phyloP scores from a whole-genome alignment of 306 rosid genomes.

The Quillaja saponaria region DNA sequence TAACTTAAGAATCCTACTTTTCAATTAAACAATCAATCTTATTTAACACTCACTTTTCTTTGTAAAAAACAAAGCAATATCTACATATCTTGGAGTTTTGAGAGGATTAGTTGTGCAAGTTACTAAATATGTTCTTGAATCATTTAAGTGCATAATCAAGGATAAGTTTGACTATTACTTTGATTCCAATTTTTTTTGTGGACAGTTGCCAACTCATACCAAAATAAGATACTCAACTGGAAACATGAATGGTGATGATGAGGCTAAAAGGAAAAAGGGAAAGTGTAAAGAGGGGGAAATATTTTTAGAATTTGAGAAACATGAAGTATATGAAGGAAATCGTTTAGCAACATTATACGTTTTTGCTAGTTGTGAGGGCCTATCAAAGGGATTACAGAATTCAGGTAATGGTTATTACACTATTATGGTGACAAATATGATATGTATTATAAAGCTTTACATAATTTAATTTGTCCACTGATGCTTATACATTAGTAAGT shows the following conservation, averaged over 20 bases:
- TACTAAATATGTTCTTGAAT: not conserved
- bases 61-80: too few species aligned
- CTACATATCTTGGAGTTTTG: too few species aligned
- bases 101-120: not conserved
- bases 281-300: conserved; percentile 79
- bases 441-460: not conserved
- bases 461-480: conserved; percentile 15
- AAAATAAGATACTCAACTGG: conserved; percentile 64
- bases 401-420: conserved; percentile 49
- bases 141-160: not conserved
- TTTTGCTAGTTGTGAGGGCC: conserved; percentile 98
- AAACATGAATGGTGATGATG: conserved; percentile 44
- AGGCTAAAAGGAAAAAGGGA: conserved; percentile 84
- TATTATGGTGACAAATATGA: not conserved
- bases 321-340: conserved; percentile 39
- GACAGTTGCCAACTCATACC: conserved; percentile 70
- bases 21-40: too few species aligned
- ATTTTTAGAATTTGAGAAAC: conserved; percentile 42
- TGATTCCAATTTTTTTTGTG: conserved; percentile 16
- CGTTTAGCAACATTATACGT: conserved; percentile 79
- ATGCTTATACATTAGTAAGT: conserved; percentile 53
- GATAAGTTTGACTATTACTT: conserved; percentile 30
- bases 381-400: conserved; percentile 81
- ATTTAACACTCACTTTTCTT: too few species aligned
- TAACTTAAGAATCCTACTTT: too few species aligned